Evolutionary conservation across 495 filamentous ascomycete genomes (phyloP), one percentile per base, ranked within the genome.

Genomic region (Penicillium steckii): DNA sequence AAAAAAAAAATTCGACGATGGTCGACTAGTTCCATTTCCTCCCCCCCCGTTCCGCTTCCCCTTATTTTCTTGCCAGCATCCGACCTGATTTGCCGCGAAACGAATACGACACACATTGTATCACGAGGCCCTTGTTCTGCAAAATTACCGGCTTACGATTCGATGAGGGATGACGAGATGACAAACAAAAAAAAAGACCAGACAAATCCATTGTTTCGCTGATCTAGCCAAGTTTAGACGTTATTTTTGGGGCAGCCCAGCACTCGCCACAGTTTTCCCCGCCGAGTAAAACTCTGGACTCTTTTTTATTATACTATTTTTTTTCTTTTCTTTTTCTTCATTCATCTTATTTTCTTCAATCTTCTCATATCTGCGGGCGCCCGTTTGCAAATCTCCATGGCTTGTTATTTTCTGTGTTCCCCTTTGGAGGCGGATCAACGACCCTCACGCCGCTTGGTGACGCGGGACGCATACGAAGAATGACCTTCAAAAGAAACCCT

Each of bases 121-220:
- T 74, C 67, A 74, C 67, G 69, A 74, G 71, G 68, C 71, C 70
- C 53, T n/a, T 67, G 61, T 69, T 72, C 62, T 66, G 68, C 66
- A 66, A 66, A 56, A 65, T 73, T 62, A 67, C 70, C 70, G 68
- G 68, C 68, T 77, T 72, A 78, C 71, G 75, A 52, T 72, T 78
- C 73, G 72, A 80, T 76, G 75, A 78, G 68, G 73, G 75, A 80
- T 77, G 76, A 79, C 71, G 75, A 75, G 72, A 78, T 74, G 75
- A 80, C 74, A 73, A 67, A 66, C 64, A 65, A 68, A 70, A 70
- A 71, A 66, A 69, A 65, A 62, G 56, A 61, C 64, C 59, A 66
- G 66, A 67, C 64, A 37, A 70, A 66, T 69, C 68, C 58, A 53
- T 59, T 62, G 58, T 73, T 70, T 70, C 67, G 66, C 70, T 75